These are phyloP conservation scores for Microdochium bolleyi DNA, from an alignment of 2,329 filamentous ascomycete species.

Conservation along the genomic window DNA sequence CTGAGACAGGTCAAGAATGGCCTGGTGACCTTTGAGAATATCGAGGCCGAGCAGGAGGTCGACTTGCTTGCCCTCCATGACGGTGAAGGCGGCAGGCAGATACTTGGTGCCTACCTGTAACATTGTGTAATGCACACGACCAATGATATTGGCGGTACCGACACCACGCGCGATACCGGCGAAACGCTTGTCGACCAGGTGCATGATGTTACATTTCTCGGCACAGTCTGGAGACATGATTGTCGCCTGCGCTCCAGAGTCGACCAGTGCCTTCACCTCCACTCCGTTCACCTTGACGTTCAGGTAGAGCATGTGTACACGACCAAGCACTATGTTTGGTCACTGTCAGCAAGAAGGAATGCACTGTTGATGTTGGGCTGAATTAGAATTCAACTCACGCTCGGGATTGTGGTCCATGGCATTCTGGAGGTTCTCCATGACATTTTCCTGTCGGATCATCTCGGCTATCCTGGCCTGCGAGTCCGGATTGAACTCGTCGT, in stretches of 20 bases:
- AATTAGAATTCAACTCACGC: conserved; percentile 54
- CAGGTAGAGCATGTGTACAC: conserved; percentile 94
- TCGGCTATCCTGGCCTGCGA: conserved; percentile 91
- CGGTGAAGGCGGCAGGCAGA: conserved; percentile 91
- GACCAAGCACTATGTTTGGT: conserved; percentile 67
- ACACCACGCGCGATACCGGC: conserved; percentile 89
- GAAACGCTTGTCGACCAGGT: conserved; percentile 86
- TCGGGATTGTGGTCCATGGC: conserved; percentile 97
- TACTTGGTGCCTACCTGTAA: conserved; percentile 87
- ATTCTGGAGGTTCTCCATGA: conserved; percentile 92
- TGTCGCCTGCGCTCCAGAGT: conserved; percentile 94
- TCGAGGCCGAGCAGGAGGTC: conserved; percentile 89
- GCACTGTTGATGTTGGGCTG: background rate
- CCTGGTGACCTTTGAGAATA: conserved; percentile 95
- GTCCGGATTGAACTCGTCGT: conserved; percentile 89
- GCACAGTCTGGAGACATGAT: conserved; percentile 97
- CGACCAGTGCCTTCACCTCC: conserved; percentile 90
- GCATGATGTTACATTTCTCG: conserved; percentile 90
- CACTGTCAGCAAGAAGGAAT: conserved; percentile 7
- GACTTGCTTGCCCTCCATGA: conserved; percentile 98
- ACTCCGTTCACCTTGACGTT: conserved; percentile 90
- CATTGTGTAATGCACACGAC: conserved; percentile 88
- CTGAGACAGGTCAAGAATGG: conserved; percentile 77
- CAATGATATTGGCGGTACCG: conserved; percentile 88
- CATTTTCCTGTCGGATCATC: conserved; percentile 89